phyloP scores from a whole-genome alignment of 768 basidiomycete genomes.

The Rossbeevera mucosa region DNA sequence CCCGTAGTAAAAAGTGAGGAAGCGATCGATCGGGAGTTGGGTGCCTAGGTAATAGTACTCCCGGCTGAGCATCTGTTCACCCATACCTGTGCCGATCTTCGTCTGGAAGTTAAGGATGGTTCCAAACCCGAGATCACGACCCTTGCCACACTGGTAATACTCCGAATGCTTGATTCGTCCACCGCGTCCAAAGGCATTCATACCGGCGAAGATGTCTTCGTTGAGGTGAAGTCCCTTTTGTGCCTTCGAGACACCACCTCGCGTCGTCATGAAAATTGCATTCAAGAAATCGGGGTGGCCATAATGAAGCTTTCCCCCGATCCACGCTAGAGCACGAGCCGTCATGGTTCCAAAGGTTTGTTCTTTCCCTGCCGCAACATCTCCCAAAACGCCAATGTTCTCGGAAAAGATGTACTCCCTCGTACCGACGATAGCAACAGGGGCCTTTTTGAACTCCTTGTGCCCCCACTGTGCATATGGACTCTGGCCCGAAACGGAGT shows the following conservation, averaged over 20 bases:
- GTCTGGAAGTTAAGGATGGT: slow-evolving; percentile 99
- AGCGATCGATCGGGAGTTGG: slow-evolving; percentile 95
- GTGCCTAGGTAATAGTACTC: slow-evolving; percentile 99
- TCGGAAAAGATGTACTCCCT: slow-evolving; percentile 99
- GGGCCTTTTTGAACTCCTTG: slow-evolving; percentile 84
- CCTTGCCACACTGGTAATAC: slow-evolving; percentile 99
- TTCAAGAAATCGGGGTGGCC: slow-evolving; percentile 99
- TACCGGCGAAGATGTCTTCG: slow-evolving; percentile 99
- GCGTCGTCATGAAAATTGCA: slow-evolving; percentile 96
- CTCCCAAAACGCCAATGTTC: slow-evolving; percentile 98
- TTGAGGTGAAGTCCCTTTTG: slow-evolving; percentile 98
- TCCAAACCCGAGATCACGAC: slow-evolving; percentile 97
- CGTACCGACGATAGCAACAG: slow-evolving; percentile 96
- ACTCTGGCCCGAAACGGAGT: slow-evolving; percentile 82
- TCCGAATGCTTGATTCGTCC: slow-evolving; percentile 99
- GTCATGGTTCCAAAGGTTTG: slow-evolving; percentile 99
- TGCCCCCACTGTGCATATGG: slow-evolving; percentile 96
- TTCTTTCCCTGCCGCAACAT: slow-evolving; percentile 99
- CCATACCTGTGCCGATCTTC: slow-evolving; percentile 99
- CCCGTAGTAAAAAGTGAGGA: slow-evolving; percentile 99
- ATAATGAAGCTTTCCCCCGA: slow-evolving; percentile 97
- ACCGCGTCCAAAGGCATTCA: slow-evolving; percentile 97
- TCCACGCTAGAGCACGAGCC: slow-evolving; percentile 91
- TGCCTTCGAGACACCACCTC: slow-evolving; percentile 97
- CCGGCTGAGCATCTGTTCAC: slow-evolving; percentile 98